These are phyloP conservation scores for Verticillium albo-atrum DNA, from an alignment of 2,329 filamentous ascomycete species.

Conservation along the genomic window DNA sequence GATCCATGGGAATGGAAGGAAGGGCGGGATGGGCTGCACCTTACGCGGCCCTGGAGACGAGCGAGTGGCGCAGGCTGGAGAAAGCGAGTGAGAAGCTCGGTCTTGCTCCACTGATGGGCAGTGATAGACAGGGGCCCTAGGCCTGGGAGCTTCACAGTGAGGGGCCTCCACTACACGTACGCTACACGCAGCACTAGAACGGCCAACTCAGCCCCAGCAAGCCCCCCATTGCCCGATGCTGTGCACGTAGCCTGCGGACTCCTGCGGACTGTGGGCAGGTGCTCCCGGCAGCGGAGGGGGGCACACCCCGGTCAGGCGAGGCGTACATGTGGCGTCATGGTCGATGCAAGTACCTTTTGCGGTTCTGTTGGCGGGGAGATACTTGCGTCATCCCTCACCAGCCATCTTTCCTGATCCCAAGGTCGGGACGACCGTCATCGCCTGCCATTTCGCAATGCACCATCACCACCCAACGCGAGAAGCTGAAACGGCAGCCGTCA, in stretches of 20 bases:
- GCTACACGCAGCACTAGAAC: no score
- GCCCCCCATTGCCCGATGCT: neutral
- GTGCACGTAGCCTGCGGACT: no score
- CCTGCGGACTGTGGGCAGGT: neutral
- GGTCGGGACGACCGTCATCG: neutral
- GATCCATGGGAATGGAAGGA: neutral
- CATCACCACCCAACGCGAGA: neutral
- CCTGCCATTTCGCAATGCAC: neutral
- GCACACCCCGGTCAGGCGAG: neutral
- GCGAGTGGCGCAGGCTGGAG: conserved; percentile 1
- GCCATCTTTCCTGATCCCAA: neutral
- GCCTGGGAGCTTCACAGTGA: neutral
- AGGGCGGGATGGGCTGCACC: neutral
- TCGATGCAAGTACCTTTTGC: neutral
- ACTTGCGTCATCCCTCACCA: neutral
- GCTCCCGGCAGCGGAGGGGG: neutral
- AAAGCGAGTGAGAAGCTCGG: neutral
- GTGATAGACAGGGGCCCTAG: neutral
- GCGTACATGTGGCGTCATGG: neutral
- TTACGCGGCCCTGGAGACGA: neutral
- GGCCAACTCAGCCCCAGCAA: neutral
- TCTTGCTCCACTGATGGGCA: conserved; percentile 1
- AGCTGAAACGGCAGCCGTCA: neutral
- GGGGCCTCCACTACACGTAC: no score
- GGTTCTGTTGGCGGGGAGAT: neutral